phyloP scores from a whole-genome alignment of 2,329 filamentous ascomycete genomes.

The Plenodomus biglobosus region DNA sequence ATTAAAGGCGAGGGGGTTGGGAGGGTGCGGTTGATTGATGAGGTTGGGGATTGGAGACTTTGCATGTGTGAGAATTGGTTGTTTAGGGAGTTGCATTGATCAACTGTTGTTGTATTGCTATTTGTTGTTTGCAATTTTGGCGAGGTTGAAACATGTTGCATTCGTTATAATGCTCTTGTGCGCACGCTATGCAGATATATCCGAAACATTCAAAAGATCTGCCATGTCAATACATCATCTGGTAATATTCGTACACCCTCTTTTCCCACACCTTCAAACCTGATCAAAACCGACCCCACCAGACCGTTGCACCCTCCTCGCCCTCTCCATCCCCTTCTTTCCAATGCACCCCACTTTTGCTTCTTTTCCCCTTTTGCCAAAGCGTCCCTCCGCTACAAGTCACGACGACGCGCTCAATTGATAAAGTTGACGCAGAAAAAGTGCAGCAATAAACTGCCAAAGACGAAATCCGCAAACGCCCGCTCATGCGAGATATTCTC shows the following conservation, averaged over 20 bases:
- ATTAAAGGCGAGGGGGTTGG: too few species aligned
- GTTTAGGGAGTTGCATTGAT: neutral
- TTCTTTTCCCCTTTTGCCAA: too few species aligned
- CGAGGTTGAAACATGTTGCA: neutral
- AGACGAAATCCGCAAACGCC: constrained; percentile 94
- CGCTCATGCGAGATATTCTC: constrained; percentile 76
- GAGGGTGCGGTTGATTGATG: neutral
- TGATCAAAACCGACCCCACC: too few species aligned
- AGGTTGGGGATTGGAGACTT: neutral
- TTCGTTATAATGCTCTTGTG: neutral
- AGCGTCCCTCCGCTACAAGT: neutral
- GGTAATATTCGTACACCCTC: neutral
- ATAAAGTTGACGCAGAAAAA: constrained; percentile 99
- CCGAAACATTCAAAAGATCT: too few species aligned
- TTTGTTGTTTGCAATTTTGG: neutral
- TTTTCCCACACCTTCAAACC: neutral
- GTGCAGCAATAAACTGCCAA: constrained; percentile 92
- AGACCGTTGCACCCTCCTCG: too few species aligned
- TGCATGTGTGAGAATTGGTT: neutral
- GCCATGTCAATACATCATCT: too few species aligned
- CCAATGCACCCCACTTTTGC: too few species aligned
- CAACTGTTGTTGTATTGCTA: neutral
- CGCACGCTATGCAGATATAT: neutral
- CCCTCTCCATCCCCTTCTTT: too few species aligned
- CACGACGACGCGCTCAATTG: too few species aligned